These are phyloP conservation scores for Friedmanniomyces endolithicus DNA, from an alignment of 495 filamentous ascomycete species.

Conservation along the genomic window DNA sequence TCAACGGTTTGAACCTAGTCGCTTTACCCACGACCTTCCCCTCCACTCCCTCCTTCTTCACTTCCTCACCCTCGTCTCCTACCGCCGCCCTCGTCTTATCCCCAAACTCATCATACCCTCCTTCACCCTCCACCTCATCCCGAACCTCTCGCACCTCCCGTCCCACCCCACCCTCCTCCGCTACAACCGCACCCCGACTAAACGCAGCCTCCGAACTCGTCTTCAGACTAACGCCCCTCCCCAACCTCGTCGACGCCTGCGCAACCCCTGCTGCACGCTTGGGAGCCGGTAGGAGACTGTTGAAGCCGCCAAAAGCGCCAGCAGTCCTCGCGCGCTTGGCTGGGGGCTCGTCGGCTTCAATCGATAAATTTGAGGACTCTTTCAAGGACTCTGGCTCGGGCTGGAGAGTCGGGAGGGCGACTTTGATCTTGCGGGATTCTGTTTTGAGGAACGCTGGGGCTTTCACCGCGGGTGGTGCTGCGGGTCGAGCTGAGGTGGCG, in stretches of 20 bases:
- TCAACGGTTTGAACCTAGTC: conserved; percentile 63
- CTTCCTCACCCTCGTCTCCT: neutral
- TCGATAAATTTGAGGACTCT: conserved; percentile 25
- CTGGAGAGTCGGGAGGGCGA: conserved; percentile 53
- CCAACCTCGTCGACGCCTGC: conserved; percentile 29
- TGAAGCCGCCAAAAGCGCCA: conserved; percentile 57
- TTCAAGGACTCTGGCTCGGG: conserved; percentile 23
- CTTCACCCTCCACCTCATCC: conserved; percentile 8
- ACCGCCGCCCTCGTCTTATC: neutral
- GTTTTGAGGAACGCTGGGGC: conserved; percentile 47
- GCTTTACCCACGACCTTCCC: conserved; percentile 62
- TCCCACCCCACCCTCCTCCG: conserved; percentile 17
- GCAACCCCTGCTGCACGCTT: conserved; percentile 47
- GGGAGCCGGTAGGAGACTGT: conserved; percentile 74
- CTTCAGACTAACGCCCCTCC: conserved; percentile 54
- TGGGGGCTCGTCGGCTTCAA: conserved; percentile 48
- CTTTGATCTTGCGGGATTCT: conserved; percentile 68
- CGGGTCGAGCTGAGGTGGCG: conserved; percentile 33
- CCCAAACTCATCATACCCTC: conserved; percentile 7
- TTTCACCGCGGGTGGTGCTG: conserved; percentile 29
- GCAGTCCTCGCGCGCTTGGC: conserved; percentile 55
- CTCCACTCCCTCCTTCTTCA: conserved; percentile 39
- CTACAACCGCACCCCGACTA: conserved; percentile 39
- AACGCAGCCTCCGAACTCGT: conserved; percentile 72
- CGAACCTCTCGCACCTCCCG: too few relatives aligned